Conservation (phyloP, 2,329 filamentous ascomycete species). For the Xylaria sp. region DNA sequence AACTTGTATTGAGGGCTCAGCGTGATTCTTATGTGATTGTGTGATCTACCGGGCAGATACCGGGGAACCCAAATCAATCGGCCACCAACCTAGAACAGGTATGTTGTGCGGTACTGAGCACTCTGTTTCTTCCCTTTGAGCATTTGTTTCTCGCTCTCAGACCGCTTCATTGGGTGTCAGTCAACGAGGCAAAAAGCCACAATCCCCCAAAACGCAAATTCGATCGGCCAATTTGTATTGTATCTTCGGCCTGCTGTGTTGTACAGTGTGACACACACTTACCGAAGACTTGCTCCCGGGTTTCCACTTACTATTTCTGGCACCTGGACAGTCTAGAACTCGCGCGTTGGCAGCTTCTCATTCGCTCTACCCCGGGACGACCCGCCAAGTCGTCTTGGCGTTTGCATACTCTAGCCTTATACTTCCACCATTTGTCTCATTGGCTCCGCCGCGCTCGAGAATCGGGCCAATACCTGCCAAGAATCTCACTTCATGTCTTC, state of each 20-base stretch:
- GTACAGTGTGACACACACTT: slow-evolving; percentile 20
- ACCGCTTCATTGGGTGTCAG: neutral
- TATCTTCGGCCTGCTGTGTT: too few relatives aligned
- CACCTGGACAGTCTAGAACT: slow-evolving; percentile 17
- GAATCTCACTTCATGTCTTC: slow-evolving; percentile 17
- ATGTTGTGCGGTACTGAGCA: neutral
- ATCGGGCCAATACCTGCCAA: neutral
- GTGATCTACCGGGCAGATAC: too few relatives aligned
- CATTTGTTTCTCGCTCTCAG: neutral
- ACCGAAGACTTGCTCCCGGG: neutral
- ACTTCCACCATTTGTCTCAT: neutral
- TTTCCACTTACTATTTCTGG: slow-evolving; percentile 32
- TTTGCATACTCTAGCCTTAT: slow-evolving; percentile 23
- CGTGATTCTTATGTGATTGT: too few relatives aligned
- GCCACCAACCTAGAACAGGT: too few relatives aligned
- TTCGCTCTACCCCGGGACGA: slow-evolving; percentile 29
- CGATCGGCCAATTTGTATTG: neutral
- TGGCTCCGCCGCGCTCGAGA: neutral
- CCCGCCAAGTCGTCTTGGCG: slow-evolving; percentile 30
- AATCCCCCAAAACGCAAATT: slow-evolving; percentile 13
- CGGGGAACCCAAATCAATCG: too few relatives aligned
- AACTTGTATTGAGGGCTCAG: too few relatives aligned
- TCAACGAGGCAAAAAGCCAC: slow-evolving; percentile 4
- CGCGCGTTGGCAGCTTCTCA: slow-evolving; percentile 21
- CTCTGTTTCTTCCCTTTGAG: neutral